phyloP scores from a whole-genome alignment of 148 eudicot genomes.

The Rhododendron griersonianum region DNA sequence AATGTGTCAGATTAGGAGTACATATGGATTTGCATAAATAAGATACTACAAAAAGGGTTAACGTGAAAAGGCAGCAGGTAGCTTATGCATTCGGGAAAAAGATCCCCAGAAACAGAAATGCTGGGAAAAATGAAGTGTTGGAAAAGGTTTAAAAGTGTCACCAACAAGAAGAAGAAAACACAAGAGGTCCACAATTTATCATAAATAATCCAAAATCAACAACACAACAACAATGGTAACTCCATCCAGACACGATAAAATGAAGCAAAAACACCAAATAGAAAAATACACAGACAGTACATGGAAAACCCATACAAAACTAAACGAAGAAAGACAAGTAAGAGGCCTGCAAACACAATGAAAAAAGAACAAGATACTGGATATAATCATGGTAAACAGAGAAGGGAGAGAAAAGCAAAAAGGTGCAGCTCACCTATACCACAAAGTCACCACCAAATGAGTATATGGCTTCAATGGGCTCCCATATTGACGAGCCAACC shows the following conservation, averaged over 20 bases:
- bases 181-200: neutral
- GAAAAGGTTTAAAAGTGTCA: neutral
- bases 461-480: conserved; percentile 94
- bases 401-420: conserved; percentile 5
- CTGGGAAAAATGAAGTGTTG: neutral
- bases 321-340: neutral
- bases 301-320: neutral
- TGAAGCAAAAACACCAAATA: neutral
- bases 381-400: neutral
- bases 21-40: conserved; percentile 41
- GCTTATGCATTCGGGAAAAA: neutral
- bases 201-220: neutral
- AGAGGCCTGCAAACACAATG: neutral
- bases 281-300: neutral
- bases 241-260: neutral
- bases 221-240: neutral
- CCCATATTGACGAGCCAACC: conserved; percentile 93
- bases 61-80: conserved; percentile 5
- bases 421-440: conserved; percentile 83
- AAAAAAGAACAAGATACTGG: neutral
- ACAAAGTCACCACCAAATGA: conserved; percentile 90
- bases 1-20: conserved; percentile 10
- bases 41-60: conserved; percentile 57
- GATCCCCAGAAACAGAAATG: neutral
- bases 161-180: neutral